Evolutionary conservation across 768 basidiomycete genomes (phyloP), one percentile per base, ranked within the genome.

Genomic region (Lactarius hatsudake): DNA sequence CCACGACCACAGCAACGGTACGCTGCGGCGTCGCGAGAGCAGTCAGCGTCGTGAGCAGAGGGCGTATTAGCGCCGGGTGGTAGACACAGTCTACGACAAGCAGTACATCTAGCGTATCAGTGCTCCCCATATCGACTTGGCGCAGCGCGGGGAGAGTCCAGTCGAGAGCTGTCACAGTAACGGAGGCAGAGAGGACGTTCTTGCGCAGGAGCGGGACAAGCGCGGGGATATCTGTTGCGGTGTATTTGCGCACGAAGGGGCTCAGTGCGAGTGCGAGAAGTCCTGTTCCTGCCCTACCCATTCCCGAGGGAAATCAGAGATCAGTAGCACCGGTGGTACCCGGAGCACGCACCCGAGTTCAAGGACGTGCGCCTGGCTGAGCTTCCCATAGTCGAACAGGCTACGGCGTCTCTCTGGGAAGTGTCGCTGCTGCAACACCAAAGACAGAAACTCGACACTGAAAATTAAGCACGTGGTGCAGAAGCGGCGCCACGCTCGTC

Each of bases 381-480:
- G 77, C 9, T 61, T 60, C 12, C 76, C 73, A 9, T 75, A 72
- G 68, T 84, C 74, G 34, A 94, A 78, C 9, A 93, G 61, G 1
- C 79, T 72, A 3, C 18, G 15, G 53, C 23, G 1, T 23, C 72
- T 67, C 1, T 74, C 69, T 0, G 76, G 79, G 43, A 79, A 77
- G 68, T 86, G 79, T 15, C 81, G 73, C 69, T 92, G 86, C 66
- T 83, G 81, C 1, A 93, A 80, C 53, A 92, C 66, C 1, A 82
- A 71, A 61, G 81, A 83, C 2, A 88, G 85, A 68, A 94, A 85
- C 66, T 90, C 89, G 58, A 90, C 81, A 73, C 92, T 94, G 69
- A 32, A 36, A 59, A 30, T 51, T n/a, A 42, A 18, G 15, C 6
- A 17, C 40, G 13, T 40, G 40, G 40, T 17, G 6, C 40, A 17